Percentiles rank a stretch among this genome's conserved stretches.
Conservation (phyloP, 2,329 filamentous ascomycete genomes). For the Alternaria gansuensis region DNA sequence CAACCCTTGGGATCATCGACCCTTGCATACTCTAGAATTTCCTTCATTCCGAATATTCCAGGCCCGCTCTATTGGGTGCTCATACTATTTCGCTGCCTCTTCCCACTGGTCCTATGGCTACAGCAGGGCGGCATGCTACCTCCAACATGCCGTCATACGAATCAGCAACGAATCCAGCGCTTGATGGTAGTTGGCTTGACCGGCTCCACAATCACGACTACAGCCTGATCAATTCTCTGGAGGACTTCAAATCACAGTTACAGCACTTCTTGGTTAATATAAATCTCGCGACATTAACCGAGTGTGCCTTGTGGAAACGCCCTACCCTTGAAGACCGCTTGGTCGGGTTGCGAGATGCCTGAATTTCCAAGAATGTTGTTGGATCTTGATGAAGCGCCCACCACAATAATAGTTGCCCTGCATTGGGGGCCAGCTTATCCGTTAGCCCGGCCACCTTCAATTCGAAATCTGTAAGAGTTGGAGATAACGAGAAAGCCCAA, state of each 20-base stretch:
- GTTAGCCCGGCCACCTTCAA: not conserved
- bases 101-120: too few species aligned
- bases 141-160: not conserved
- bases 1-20: not conserved
- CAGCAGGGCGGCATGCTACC: not conserved
- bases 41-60: not conserved
- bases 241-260: not conserved
- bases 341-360: not conserved
- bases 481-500: too few species aligned
- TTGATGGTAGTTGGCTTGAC: conserved; percentile 1
- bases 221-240: not conserved
- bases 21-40: not conserved
- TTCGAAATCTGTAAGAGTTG: too few species aligned
- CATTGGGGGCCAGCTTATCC: conserved; percentile 14
- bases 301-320: not conserved
- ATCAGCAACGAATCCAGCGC: conserved; percentile 2
- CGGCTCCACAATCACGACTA: not conserved
- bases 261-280: not conserved
- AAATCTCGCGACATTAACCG: not conserved
- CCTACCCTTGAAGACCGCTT: not conserved
- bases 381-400: conserved; percentile 10
- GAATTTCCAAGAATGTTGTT: not conserved
- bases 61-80: not conserved
- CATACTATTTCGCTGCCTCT: not conserved
- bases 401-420: conserved; percentile 17